phyloP scores from a whole-genome alignment of 306 rosid genomes.

The Cucumis melo region DNA sequence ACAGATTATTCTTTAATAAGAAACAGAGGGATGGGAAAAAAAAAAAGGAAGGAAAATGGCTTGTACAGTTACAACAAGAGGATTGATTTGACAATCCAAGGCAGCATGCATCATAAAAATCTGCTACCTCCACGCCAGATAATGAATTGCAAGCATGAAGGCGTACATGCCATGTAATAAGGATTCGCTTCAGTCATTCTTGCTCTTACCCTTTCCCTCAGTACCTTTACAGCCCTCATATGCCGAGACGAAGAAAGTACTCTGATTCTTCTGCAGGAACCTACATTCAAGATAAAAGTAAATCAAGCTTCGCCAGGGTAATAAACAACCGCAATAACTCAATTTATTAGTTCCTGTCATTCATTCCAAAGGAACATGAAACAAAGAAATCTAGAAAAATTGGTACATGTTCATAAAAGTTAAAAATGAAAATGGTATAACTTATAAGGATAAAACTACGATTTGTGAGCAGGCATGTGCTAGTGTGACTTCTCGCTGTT shows the following conservation, averaged over 20 bases:
- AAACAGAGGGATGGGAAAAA: not conserved
- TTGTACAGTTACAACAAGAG: constrained; percentile 3
- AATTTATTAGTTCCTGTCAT: not conserved
- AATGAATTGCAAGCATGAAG: not conserved
- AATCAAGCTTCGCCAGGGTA: not conserved
- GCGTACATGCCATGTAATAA: not conserved
- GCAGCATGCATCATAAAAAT: constrained; percentile 1
- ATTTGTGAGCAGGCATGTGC: not conserved
- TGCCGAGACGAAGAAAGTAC: constrained; percentile 51
- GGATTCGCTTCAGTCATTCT: constrained; percentile 34
- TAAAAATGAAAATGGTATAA: not conserved
- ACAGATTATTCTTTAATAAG: not conserved
- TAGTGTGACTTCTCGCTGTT: not conserved
- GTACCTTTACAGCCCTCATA: constrained; percentile 43
- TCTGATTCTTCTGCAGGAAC: constrained; percentile 78
- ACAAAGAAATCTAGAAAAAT: not conserved
- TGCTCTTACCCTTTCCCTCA: constrained; percentile 62
- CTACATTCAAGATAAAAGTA: constrained; percentile 23
- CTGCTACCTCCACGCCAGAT: not conserved
- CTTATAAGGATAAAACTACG: not conserved
- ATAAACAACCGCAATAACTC: not conserved
- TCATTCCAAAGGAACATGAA: not conserved
- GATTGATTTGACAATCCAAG: not conserved
- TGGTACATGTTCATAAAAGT: not conserved
- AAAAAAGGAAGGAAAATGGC: not conserved